Evolutionary conservation across 1,139 yeast genomes (phyloP).

Genomic region (Zygosaccharomyces sapae): DNA sequence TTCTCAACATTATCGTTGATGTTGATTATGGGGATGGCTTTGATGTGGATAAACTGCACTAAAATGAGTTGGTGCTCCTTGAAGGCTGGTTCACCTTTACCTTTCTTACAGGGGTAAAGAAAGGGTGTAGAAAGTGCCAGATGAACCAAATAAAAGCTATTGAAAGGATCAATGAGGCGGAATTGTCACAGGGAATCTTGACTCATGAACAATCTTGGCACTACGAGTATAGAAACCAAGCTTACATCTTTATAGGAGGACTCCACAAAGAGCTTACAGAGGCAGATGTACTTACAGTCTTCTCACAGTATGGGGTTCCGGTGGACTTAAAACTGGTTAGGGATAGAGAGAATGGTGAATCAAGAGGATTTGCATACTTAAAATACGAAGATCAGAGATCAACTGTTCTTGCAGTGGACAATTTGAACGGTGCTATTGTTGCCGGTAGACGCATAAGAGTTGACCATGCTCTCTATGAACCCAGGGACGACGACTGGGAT

Average conservation of each 20-base stretch:
- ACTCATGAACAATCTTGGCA: constrained; percentile 77
- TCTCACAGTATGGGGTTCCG: constrained; percentile 89
- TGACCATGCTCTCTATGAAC: constrained; percentile 68
- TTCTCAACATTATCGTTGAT: background rate
- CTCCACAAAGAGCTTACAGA: constrained; percentile 62
- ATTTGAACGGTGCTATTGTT: constrained; percentile 67
- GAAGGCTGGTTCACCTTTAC: background rate
- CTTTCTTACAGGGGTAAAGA: background rate
- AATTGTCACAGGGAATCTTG: constrained; percentile 55
- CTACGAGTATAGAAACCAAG: constrained; percentile 70
- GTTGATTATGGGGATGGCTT: background rate
- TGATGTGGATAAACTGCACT: too few species aligned
- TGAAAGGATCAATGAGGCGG: constrained; percentile 61
- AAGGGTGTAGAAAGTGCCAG: background rate
- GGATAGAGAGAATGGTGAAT: constrained; percentile 62
- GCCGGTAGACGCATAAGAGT: constrained; percentile 59
- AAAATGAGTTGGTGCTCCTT: too few species aligned
- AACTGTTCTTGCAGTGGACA: constrained; percentile 83
- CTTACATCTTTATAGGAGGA: constrained; percentile 66
- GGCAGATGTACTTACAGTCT: constrained; percentile 69
- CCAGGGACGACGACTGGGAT: constrained; percentile 48
- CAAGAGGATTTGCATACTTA: constrained; percentile 75
- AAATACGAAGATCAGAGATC: constrained; percentile 81
- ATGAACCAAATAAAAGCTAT: constrained; percentile 42
- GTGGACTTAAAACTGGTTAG: constrained; percentile 70